Base-by-base conservation (phyloP, 164 flowering plant genomes). In the Amborella trichopoda region DNA sequence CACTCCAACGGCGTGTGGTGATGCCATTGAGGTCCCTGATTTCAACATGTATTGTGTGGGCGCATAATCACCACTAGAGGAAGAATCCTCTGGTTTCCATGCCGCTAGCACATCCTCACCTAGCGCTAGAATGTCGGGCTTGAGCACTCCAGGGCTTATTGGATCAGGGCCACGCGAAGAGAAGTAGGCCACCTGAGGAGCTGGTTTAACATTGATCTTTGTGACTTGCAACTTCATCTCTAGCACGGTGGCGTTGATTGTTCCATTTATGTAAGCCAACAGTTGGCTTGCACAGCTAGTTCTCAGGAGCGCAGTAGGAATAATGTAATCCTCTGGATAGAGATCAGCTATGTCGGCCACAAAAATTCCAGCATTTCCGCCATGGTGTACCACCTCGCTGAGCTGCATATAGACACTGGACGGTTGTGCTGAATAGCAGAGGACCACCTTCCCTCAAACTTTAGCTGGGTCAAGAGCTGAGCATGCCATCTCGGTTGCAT, bases 311-410 rank as follows among this genome's bases (percentile, higher is more conserved):
- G 64, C 52, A 19, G 45, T 53, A 12, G 73, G 73, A 21, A 40
- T 19, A 6, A 21, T 13, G 28, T 58, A 68, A 12, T 55, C 38
- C 0, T 25, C 3, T 0, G 67, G 69, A 1, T 25, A 6, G 4
- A 55, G 24, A 36, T 38, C 45, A 19, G 42, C 16, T 1, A 32
- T 17, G 21, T 69, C 63, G 5, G 55, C 28, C 18, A 26, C 51
- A 8, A 62, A 52, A 36, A 69, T 56, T 0, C 48, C 74, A 22
- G 65, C 68, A 6, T n/a, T n/a, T n/a, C n/a, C n/a, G n/a, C 37
- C 27, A 16, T 43, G 12, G 41, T 55, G 30, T 56, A 62, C 17
- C 43, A 18, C 33, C 21, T 50, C 10, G 62, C 12, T n/a, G n/a
- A 22, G 12, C n/a, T n/a, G n/a, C n/a, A n/a, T n/a, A n/a, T n/a